Evolutionary conservation across 2,329 filamentous ascomycete species (phyloP).

Genomic region (Paramyrothecium roridum): DNA sequence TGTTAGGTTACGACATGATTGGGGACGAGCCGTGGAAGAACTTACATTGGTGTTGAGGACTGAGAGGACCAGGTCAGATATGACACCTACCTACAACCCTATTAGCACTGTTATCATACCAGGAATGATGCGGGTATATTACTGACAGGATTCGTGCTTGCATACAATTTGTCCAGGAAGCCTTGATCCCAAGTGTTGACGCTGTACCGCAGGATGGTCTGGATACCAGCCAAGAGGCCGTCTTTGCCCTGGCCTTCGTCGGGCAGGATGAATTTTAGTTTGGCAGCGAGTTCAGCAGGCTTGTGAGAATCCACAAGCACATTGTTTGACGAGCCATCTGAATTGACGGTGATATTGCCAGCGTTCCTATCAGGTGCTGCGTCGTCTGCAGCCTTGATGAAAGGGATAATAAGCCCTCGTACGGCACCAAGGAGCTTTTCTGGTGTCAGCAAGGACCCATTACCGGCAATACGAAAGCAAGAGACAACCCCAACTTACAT

Average conservation of each 20-base stretch:
- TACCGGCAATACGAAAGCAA: neutral
- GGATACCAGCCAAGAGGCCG: constrained; percentile 69
- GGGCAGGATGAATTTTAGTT: constrained; percentile 59
- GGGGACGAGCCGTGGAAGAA: constrained; percentile 1
- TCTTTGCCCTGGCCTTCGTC: constrained; percentile 60
- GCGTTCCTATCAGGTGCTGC: constrained; percentile 47
- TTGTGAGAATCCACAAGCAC: constrained; percentile 62
- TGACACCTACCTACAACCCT: constrained; percentile 57
- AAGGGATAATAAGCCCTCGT: constrained; percentile 65
- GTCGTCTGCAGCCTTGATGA: constrained; percentile 68
- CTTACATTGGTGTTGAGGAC: constrained; percentile 85
- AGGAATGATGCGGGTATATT: neutral
- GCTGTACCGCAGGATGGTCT: constrained; percentile 73
- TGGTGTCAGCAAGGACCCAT: constrained; percentile 14
- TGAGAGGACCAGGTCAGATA: constrained; percentile 79
- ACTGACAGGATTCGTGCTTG: constrained; percentile 77
- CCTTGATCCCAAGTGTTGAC: constrained; percentile 99
- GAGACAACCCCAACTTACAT: constrained; percentile 13
- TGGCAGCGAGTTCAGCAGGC: constrained; percentile 54
- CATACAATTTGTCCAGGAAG: constrained; percentile 93
- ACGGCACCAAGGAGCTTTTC: constrained; percentile 65
- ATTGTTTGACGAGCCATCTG: constrained; percentile 42
- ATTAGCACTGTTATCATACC: neutral
- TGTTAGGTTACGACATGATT: constrained; percentile 6
- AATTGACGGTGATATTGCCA: constrained; percentile 43